Conservation (phyloP, 2,329 filamentous ascomycete species). For the Apiospora pterosperma region DNA sequence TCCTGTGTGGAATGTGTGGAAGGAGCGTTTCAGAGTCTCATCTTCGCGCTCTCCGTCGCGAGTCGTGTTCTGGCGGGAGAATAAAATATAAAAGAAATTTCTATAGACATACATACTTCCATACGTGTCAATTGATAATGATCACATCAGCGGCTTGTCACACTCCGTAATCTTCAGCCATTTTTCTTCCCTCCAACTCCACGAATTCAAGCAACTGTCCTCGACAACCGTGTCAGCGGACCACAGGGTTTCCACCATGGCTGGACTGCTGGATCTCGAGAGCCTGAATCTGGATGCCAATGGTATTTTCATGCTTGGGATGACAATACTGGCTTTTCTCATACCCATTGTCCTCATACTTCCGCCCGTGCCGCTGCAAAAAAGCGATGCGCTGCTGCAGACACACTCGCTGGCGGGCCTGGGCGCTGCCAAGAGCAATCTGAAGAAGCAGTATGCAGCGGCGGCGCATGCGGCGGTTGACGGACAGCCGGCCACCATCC, state of each 20-base stretch:
- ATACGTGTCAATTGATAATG: background rate
- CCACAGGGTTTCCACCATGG: background rate
- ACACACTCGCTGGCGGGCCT: constrained; percentile 51
- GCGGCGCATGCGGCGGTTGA: constrained; percentile 14
- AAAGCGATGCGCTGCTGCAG: constrained; percentile 50
- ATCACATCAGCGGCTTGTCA: background rate
- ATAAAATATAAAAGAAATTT: background rate
- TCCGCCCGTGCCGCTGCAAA: constrained; percentile 50
- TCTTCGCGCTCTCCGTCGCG: background rate
- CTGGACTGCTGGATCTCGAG: background rate
- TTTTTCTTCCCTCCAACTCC: background rate
- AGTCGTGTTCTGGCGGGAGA: background rate
- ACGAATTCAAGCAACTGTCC: background rate
- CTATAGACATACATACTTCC: no score
- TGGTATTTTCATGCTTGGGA: constrained; percentile 20
- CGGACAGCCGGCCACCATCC: constrained; percentile 27
- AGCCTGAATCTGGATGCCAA: constrained; percentile 21
- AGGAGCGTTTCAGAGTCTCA: background rate
- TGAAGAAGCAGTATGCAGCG: constrained; percentile 22
- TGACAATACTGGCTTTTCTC: constrained; percentile 41
- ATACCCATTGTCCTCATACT: constrained; percentile 52
- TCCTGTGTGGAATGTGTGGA: background rate
- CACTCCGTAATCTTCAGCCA: background rate
- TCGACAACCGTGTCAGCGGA: background rate
- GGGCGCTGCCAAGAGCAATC: constrained; percentile 32